These are phyloP conservation scores for Kockovaella imperatae DNA, from an alignment of 768 basidiomycete genomes.

Conservation along the genomic window DNA sequence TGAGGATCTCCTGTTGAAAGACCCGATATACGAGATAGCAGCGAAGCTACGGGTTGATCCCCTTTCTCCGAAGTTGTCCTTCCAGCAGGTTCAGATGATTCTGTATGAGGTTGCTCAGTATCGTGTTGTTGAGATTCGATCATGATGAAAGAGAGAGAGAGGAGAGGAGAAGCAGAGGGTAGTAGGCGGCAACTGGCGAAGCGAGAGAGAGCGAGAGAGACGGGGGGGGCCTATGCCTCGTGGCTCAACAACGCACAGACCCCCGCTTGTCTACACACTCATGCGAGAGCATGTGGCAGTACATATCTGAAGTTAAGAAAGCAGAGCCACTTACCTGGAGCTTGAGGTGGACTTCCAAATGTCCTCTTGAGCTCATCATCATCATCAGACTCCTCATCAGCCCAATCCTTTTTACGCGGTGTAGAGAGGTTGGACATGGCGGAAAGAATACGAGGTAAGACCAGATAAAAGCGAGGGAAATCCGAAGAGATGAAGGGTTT, in stretches of 20 bases:
- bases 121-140: background rate
- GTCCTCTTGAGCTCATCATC: background rate
- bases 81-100: background rate
- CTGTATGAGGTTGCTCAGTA: background rate
- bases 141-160: background rate
- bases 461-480: too few species aligned
- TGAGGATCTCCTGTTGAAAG: constrained; percentile 13
- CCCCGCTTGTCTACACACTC: background rate
- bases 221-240: background rate
- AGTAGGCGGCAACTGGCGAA: background rate
- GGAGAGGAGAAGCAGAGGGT: background rate
- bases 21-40: constrained; percentile 29
- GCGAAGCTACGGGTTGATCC: constrained; percentile 23
- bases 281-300: background rate
- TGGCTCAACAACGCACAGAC: background rate
- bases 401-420: constrained; percentile 4
- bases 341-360: constrained; percentile 3
- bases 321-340: background rate
- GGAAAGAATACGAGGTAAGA: too few species aligned
- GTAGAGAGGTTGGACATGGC: constrained; percentile 2
- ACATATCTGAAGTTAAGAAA: background rate
- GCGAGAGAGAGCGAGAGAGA: background rate
- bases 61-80: constrained; percentile 1
- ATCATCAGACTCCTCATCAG: constrained; percentile 11
- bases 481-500: too few species aligned